Evolutionary conservation across 768 basidiomycete genomes (phyloP).

Genomic region (Myochromella boudieri): DNA sequence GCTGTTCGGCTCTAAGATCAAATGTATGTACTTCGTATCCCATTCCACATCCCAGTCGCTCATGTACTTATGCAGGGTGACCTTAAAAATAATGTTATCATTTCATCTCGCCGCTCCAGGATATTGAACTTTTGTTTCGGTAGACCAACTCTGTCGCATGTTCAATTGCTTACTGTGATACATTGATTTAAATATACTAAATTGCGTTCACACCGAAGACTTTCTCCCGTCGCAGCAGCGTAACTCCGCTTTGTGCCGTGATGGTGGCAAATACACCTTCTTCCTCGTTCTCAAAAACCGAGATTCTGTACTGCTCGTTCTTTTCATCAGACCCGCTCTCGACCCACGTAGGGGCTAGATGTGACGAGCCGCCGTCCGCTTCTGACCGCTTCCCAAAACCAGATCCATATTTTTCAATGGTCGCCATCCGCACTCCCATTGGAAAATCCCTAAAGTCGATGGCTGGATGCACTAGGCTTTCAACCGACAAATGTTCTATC

Average conservation of each 20-base stretch:
- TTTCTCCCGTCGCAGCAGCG: background rate
- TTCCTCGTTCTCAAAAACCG: conserved; percentile 1
- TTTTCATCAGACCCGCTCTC: conserved; percentile 1
- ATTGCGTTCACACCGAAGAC: background rate
- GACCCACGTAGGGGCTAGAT: conserved; percentile 1
- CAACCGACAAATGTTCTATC: conserved; percentile 28
- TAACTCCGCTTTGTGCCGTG: background rate
- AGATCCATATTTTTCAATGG: conserved; percentile 4
- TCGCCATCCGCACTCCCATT: conserved; percentile 5
- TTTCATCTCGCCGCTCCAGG: background rate
- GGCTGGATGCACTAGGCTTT: conserved; percentile 36
- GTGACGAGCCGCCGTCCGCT: no score
- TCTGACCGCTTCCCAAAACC: background rate
- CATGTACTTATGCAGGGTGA: background rate
- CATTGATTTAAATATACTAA: background rate
- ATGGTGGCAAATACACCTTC: background rate
- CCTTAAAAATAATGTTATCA: background rate
- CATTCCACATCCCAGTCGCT: background rate
- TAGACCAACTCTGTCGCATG: background rate
- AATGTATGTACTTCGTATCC: conserved; percentile 6
- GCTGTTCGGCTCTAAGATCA: conserved; percentile 19
- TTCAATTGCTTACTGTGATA: background rate
- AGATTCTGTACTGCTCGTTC: conserved; percentile 2
- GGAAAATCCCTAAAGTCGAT: conserved; percentile 36
- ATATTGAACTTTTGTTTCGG: background rate